These are phyloP conservation scores for Pontederia crassipes DNA, from an alignment of 176 grass and related monocot genomes.

Conservation along the genomic window DNA sequence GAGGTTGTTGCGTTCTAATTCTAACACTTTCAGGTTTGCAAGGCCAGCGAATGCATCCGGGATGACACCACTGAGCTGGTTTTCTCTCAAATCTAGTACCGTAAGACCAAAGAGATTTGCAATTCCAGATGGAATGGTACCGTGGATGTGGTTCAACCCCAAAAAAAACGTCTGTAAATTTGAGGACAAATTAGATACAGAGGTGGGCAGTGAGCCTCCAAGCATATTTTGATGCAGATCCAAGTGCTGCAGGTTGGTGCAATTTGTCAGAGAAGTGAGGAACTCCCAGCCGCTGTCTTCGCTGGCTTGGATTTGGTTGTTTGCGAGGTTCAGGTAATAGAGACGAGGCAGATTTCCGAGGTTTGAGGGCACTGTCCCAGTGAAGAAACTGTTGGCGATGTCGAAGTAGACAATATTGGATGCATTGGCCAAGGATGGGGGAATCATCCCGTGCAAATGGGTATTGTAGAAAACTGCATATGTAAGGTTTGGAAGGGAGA, in stretches of 20 bases:
- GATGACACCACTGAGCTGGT: slow-evolving; percentile 21
- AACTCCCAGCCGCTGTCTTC: background rate
- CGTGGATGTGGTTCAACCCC: no score
- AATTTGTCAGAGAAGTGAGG: background rate
- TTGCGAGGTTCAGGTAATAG: background rate
- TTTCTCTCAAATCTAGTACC: background rate
- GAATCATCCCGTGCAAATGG: background rate
- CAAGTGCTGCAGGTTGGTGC: background rate
- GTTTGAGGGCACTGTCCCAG: background rate
- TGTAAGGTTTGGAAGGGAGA: background rate
- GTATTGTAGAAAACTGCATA: background rate
- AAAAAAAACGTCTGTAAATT: no score
- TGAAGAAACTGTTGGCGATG: background rate
- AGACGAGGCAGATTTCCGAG: background rate
- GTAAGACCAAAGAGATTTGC: slow-evolving; percentile 17
- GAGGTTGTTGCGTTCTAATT: slow-evolving; percentile 19
- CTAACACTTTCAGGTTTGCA: slow-evolving; percentile 4
- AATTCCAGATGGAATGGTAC: background rate
- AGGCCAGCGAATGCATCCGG: slow-evolving; percentile 24
- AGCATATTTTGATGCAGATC: no score
- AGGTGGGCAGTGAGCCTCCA: background rate
- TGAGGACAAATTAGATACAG: slow-evolving; percentile 12
- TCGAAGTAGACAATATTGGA: background rate
- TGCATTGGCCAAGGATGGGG: background rate
- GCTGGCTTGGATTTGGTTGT: background rate